Evolutionary conservation across 345 rosid species (phyloP).

Genomic region (Firmiana major): DNA sequence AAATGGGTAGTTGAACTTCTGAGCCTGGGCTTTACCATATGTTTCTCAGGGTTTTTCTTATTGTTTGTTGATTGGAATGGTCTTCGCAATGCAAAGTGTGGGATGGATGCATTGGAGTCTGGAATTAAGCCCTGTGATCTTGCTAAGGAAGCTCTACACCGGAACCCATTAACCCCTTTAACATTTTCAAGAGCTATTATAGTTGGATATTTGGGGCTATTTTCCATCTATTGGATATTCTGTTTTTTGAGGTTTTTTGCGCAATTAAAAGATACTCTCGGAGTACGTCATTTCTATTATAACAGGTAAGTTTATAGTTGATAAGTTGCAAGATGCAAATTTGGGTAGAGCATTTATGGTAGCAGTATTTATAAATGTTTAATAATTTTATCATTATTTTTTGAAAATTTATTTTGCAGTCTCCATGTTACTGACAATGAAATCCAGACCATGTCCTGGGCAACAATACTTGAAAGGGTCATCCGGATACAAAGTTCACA

Average conservation of each 20-base stretch:
- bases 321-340: conserved; percentile 2
- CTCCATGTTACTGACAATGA: conserved; percentile 87
- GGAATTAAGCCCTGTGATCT: conserved; percentile 97
- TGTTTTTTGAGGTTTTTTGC: conserved; percentile 91
- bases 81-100: conserved; percentile 97
- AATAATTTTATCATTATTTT: background rate
- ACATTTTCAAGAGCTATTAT: conserved; percentile 77
- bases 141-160: conserved; percentile 84
- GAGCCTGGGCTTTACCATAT: conserved; percentile 81
- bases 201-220: conserved; percentile 82
- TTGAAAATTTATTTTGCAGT: conserved; percentile 46
- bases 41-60: conserved; percentile 95
- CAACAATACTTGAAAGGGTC: conserved; percentile 83
- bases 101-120: conserved; percentile 97
- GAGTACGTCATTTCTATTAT: conserved; percentile 75
- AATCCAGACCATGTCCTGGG: conserved; percentile 95
- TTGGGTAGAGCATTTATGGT: background rate
- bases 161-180: conserved; percentile 84
- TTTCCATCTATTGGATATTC: conserved; percentile 82
- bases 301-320: conserved; percentile 48
- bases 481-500: conserved; percentile 75
- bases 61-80: conserved; percentile 96
- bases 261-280: conserved; percentile 79
- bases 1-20: conserved; percentile 97
- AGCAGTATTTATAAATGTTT: conserved; percentile 3